These are phyloP conservation scores for Quillaja saponaria DNA, from an alignment of 306 rosid genomes.

Conservation along the genomic window DNA sequence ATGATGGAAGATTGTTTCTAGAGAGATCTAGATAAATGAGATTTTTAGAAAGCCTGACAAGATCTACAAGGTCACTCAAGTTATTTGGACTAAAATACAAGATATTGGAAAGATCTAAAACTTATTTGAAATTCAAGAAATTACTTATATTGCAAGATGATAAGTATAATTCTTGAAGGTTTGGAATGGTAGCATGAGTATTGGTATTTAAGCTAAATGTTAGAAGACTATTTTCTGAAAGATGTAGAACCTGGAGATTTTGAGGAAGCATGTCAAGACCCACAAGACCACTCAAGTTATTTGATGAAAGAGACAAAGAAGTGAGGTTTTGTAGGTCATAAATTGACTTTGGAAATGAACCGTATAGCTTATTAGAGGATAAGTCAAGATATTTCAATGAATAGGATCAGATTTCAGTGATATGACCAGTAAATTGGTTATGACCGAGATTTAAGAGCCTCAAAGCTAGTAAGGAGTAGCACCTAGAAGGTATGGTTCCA, in stretches of 20 bases:
- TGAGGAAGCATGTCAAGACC: neutral
- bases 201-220: neutral
- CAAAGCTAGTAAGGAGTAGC: conserved; percentile 6
- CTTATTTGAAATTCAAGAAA: conserved; percentile 20
- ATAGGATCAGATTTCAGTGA: neutral
- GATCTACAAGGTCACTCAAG: too few species aligned
- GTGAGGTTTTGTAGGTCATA: conserved; percentile 2
- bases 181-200: conserved; percentile 2
- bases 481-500: conserved; percentile 31
- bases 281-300: too few species aligned
- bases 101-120: too few species aligned
- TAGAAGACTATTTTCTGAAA: conserved; percentile 11
- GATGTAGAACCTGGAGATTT: neutral
- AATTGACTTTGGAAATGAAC: too few species aligned
- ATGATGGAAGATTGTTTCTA: too few species aligned
- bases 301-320: too few species aligned
- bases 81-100: too few species aligned
- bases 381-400: neutral
- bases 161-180: neutral
- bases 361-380: conserved; percentile 12
- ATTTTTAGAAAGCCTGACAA: neutral
- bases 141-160: conserved; percentile 22
- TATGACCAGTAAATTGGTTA: conserved; percentile 5
- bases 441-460: neutral
- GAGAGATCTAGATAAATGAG: neutral